Evolutionary conservation across 768 basidiomycete genomes (phyloP).

Genomic region (Suillus americanus): DNA sequence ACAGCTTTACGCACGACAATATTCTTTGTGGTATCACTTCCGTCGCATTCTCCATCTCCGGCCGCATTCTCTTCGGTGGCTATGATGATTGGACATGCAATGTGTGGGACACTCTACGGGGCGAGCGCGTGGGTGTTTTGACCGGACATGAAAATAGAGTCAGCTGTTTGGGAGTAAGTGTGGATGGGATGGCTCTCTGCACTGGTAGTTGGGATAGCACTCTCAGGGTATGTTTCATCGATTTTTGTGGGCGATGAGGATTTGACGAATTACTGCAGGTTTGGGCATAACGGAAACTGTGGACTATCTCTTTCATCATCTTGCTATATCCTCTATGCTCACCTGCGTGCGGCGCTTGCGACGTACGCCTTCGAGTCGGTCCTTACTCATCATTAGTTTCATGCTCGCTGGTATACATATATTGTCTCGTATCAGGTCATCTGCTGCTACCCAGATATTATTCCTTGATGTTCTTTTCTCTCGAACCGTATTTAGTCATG

Average conservation of each 20-base stretch:
- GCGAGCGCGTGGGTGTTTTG: conserved; percentile 95
- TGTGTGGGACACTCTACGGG: conserved; percentile 99
- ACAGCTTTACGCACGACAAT: conserved; percentile 97
- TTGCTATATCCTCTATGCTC: conserved; percentile 44
- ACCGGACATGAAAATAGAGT: conserved; percentile 99
- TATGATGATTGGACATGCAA: conserved; percentile 99
- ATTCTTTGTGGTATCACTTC: conserved; percentile 99
- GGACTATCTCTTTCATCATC: conserved; percentile 20
- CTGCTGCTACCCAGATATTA: conserved; percentile 33
- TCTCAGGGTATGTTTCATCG: conserved; percentile 67
- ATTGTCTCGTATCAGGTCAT: conserved; percentile 33
- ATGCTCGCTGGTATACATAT: conserved; percentile 38
- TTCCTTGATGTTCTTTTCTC: conserved; percentile 33
- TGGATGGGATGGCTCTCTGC: conserved; percentile 98
- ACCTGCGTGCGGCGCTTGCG: conserved; percentile 47
- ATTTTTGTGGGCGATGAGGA: conserved; percentile 5
- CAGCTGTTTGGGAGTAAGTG: conserved; percentile 92
- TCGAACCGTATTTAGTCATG: conserved; percentile 49
- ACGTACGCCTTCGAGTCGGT: conserved; percentile 60
- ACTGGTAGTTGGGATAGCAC: conserved; percentile 99
- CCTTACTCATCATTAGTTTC: conserved; percentile 48
- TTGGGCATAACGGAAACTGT: conserved; percentile 66
- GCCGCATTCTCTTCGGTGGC: conserved; percentile 95
- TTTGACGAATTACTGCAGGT: conserved; percentile 48
- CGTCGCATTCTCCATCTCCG: conserved; percentile 97